Percentiles rank a stretch among this genome's conserved stretches.
phyloP scores from a whole-genome alignment of 208 protist genomes.

The Trypanosoma boissoni region DNA sequence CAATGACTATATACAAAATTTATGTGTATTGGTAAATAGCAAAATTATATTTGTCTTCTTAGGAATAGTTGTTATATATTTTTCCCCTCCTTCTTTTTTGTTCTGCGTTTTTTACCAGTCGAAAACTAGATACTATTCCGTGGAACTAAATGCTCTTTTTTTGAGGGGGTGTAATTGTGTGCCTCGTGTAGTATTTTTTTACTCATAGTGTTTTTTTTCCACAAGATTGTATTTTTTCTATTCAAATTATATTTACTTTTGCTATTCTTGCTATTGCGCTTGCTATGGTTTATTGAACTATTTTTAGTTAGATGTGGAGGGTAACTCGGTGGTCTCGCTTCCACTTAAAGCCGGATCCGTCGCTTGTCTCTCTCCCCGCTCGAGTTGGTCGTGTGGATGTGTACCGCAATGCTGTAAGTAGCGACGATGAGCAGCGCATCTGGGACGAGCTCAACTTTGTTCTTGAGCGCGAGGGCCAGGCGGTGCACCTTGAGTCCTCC shows the following conservation, averaged over 20 bases:
- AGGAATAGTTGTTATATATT: no score
- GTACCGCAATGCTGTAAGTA: conserved; percentile 66
- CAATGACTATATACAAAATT: no score
- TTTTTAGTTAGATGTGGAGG: conserved; percentile 17
- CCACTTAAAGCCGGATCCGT: conserved; percentile 37
- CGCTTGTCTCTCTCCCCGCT: conserved; percentile 54
- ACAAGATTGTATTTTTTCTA: conserved; percentile 5
- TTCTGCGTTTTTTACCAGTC: no score
- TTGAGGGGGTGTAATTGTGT: no score
- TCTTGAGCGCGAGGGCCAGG: conserved; percentile 66
- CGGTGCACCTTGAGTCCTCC: conserved; percentile 39
- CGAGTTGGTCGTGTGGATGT: conserved; percentile 58
- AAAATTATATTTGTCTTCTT: no score
- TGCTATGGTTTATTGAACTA: no score
- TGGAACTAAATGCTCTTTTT: no score
- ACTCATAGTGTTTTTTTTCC: neutral
- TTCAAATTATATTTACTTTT: conserved; percentile 7
- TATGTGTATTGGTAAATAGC: no score
- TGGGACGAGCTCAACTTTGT: conserved; percentile 64
- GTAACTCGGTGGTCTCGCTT: conserved; percentile 2
- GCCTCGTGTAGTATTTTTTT: no score
- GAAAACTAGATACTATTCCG: no score
- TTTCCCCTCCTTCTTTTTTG: no score
- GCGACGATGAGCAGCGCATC: conserved; percentile 62
- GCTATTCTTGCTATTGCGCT: no score